phyloP scores from a whole-genome alignment of 768 basidiomycete genomes.

The Strobilomyces dryophilus region DNA sequence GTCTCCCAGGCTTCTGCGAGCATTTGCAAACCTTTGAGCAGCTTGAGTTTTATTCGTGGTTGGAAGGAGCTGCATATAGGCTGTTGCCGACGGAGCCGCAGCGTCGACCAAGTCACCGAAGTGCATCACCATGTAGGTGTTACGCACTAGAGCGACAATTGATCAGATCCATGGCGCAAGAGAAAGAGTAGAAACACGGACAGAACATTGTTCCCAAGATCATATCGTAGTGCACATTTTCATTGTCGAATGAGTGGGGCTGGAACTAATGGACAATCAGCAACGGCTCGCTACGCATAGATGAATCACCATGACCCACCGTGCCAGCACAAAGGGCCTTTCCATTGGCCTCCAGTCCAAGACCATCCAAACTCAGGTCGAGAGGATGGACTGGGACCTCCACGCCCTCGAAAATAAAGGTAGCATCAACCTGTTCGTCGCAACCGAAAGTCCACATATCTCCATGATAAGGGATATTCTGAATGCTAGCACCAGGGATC shows the following conservation, averaged over 20 bases:
- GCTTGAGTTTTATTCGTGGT: slow-evolving; percentile 47
- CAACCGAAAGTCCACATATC: slow-evolving; percentile 63
- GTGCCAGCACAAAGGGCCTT: slow-evolving; percentile 35
- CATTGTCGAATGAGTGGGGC: slow-evolving; percentile 51
- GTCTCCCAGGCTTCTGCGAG: slow-evolving; percentile 7
- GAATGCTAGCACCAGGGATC: slow-evolving; percentile 48
- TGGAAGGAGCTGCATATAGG: slow-evolving; percentile 63
- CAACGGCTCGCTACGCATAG: background rate
- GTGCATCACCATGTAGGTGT: slow-evolving; percentile 59
- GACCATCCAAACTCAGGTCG: slow-evolving; percentile 41
- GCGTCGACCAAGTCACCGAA: slow-evolving; percentile 58
- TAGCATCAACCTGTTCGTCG: slow-evolving; percentile 55
- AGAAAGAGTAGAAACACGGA: slow-evolving; percentile 31
- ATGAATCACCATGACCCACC: slow-evolving; percentile 32
- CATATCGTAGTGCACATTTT: slow-evolving; percentile 44
- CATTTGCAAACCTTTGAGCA: slow-evolving; percentile 9
- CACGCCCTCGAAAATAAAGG: slow-evolving; percentile 57
- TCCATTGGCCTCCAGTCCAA: slow-evolving; percentile 4
- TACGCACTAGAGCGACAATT: slow-evolving; percentile 45
- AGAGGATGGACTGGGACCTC: slow-evolving; percentile 62
- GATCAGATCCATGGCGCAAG: background rate
- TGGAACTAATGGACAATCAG: slow-evolving; percentile 51
- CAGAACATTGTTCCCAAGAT: slow-evolving; percentile 72
- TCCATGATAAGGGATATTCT: slow-evolving; percentile 37
- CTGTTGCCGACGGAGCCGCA: slow-evolving; percentile 34